Evolutionary conservation across 352 stramenopile genomes (phyloP).

Genomic region (Globisporangium carolinianum): DNA sequence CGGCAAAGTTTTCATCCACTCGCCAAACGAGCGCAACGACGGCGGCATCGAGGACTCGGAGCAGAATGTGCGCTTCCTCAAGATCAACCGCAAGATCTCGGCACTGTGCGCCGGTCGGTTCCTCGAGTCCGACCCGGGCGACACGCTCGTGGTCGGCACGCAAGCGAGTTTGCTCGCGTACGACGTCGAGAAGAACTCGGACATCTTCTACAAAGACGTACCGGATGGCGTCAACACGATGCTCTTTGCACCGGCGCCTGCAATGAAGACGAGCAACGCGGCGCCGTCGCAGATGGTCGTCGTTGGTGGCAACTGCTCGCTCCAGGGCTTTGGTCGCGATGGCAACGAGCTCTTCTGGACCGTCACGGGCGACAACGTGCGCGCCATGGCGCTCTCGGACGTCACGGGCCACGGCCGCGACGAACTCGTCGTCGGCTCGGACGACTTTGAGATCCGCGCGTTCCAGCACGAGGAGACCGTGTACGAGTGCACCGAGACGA

Average conservation of each 20-base stretch:
- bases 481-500: constrained; percentile 86
- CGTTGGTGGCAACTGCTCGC: constrained; percentile 89
- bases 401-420: constrained; percentile 56
- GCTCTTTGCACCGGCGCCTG: constrained; percentile 53
- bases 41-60: constrained; percentile 31
- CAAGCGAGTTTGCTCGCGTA: constrained; percentile 88
- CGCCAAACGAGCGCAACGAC: constrained; percentile 68
- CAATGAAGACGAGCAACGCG: constrained; percentile 21
- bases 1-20: constrained; percentile 91
- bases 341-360: constrained; percentile 89
- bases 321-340: constrained; percentile 81
- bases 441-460: constrained; percentile 88
- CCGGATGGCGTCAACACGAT: constrained; percentile 83
- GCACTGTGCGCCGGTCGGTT: constrained; percentile 73
- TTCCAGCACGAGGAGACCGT: constrained; percentile 89
- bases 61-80: constrained; percentile 81
- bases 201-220: constrained; percentile 91
- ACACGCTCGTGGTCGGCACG: constrained; percentile 87
- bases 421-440: constrained; percentile 84
- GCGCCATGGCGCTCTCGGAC: constrained; percentile 71
- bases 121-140: constrained; percentile 36
- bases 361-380: constrained; percentile 89
- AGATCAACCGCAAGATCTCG: constrained; percentile 89
- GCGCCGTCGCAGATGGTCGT: constrained; percentile 69
- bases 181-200: constrained; percentile 91